Evolutionary conservation across 768 basidiomycete genomes (phyloP), one percentile per base, ranked within the genome.

Genomic region (Scleroderma bovista): DNA sequence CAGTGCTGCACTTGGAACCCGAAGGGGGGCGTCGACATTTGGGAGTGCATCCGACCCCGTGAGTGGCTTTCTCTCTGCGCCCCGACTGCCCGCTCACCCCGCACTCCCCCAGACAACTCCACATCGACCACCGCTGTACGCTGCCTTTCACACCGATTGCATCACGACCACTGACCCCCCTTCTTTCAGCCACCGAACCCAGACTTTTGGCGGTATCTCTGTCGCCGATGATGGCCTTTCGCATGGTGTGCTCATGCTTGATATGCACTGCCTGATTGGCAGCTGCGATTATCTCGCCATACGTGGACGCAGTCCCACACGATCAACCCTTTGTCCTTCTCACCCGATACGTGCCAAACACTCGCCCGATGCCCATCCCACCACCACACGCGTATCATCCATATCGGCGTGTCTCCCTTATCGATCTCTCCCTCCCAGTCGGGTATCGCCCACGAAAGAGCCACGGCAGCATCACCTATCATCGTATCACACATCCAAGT

Each of bases 1-100:
- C 86, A 88, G 60, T 87, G 86, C 63, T 80, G 80, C 48, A 74
- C 83, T 13, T 88, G 84, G 85, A 81, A 87, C 66, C 67, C 77
- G 20, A 77, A 75, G 65, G 74, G 79, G 36, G 79, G 82, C 23
- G 86, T 88, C 37, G 83, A 86, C 49, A 76, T 88, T 48, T 88
- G 84, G 84, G 84, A 88, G 59, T 88, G 86, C 61, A 70, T 86
- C 47, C 67, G 72, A 65, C 76, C 79, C 57, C 86, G 86, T 87
- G 66, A 67, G 83, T 76, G 49, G 29, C 48, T 38, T n/a, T 26
- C 23, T 26, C 41, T 3, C 23, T 23, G 3, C 41, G 10, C 23
- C 23, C 41, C 12, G 6, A 50, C 42, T 9, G 40, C 45, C 52
- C 47, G 44, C 23, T 36, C 34, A 36, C 34, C 12, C 32, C 32